Percentiles rank a stretch among this genome's conserved stretches.
Conservation (phyloP, 108 stramenopile species). For the Nitzschia inconspicua region DNA sequence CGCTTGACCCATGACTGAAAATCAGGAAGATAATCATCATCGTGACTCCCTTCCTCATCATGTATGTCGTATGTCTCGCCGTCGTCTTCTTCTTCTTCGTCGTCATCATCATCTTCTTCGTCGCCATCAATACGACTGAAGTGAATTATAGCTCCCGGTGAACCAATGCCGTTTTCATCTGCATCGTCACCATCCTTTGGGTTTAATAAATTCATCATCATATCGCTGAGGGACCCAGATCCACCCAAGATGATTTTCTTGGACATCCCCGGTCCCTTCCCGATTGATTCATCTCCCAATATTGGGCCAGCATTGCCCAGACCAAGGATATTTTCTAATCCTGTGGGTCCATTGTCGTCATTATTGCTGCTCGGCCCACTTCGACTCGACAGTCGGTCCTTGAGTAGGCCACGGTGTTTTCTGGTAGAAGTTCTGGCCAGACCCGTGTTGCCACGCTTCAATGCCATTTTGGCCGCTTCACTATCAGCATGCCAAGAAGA, state of each 20-base stretch:
- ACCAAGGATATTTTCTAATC: slow-evolving; percentile 42
- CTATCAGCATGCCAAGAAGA: slow-evolving; percentile 81
- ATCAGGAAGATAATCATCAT: not conserved
- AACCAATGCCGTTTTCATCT: slow-evolving; percentile 23
- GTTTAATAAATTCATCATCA: too few relatives aligned
- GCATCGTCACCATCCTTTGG: slow-evolving; percentile 36
- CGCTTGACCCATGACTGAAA: not conserved
- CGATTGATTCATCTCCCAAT: slow-evolving; percentile 31
- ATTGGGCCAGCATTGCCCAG: slow-evolving; percentile 38
- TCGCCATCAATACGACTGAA: slow-evolving; percentile 19
- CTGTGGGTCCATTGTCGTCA: slow-evolving; percentile 6
- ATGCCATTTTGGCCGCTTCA: slow-evolving; percentile 59
- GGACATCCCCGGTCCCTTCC: slow-evolving; percentile 9
- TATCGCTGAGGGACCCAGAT: too few relatives aligned
- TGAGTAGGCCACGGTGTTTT: not conserved
- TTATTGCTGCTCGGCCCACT: not conserved
- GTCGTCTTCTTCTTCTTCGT: slow-evolving; percentile 32
- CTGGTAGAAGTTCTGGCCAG: not conserved
- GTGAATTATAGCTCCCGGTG: slow-evolving; percentile 34
- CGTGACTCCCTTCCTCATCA: not conserved
- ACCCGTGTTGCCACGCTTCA: slow-evolving; percentile 15
- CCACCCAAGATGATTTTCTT: slow-evolving; percentile 29
- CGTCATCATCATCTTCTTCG: slow-evolving; percentile 32
- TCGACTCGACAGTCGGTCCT: not conserved
- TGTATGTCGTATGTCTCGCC: slow-evolving; percentile 13